A percentile compares a stretch with the other conserved stretches of the same genome.
Evolutionary conservation across 148 eudicot genomes (phyloP).

Genomic region (Polygonum maritimum): DNA sequence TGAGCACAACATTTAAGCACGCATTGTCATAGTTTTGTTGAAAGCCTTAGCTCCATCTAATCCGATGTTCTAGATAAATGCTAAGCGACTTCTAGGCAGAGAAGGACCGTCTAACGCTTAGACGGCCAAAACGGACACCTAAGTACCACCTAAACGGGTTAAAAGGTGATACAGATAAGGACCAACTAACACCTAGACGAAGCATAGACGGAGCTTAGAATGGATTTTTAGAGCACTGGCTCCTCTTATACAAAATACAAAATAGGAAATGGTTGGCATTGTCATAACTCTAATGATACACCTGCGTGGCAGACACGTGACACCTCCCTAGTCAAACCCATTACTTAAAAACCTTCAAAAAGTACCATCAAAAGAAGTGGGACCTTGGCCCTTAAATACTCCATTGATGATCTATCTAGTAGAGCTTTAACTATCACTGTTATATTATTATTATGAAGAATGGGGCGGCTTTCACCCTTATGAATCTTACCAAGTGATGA

Average conservation of each 20-base stretch:
- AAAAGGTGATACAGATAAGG: too few relatives aligned
- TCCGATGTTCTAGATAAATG: too few relatives aligned
- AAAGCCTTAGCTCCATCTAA: not conserved
- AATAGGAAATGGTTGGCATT: not conserved
- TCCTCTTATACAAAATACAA: too few relatives aligned
- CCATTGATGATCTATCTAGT: not conserved
- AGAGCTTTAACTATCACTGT: not conserved
- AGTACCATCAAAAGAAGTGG: not conserved
- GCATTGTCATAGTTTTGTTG: not conserved
- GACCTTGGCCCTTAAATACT: not conserved
- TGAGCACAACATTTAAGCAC: not conserved
- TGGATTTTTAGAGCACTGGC: too few relatives aligned
- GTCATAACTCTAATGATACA: not conserved
- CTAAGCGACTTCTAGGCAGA: too few relatives aligned
- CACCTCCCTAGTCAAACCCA: conserved; percentile 13
- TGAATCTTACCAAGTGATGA: not conserved
- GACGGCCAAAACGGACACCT: too few relatives aligned
- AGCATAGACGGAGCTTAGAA: too few relatives aligned
- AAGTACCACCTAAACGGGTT: too few relatives aligned
- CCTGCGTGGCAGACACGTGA: conserved; percentile 14
- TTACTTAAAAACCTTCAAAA: not conserved
- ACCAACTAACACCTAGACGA: too few relatives aligned
- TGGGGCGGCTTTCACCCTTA: conserved; percentile 1
- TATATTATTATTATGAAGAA: not conserved
- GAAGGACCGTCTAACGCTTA: too few relatives aligned